Evolutionary conservation across 257 asterid species (phyloP).

Genomic region (Nicotiana otophora): DNA sequence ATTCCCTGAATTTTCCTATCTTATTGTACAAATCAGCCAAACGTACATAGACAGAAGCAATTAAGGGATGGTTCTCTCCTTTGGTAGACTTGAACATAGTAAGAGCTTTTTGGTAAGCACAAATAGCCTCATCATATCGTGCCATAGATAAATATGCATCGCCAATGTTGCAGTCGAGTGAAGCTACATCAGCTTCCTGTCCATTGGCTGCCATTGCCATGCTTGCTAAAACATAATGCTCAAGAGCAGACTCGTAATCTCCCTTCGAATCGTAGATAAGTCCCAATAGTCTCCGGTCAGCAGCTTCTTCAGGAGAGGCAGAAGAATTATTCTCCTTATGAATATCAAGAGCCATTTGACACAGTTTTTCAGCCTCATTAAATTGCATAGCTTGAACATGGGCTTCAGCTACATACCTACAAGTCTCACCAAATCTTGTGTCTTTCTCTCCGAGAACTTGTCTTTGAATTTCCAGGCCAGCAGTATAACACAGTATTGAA

Average conservation of each 20-base stretch:
- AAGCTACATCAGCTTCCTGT: conserved; percentile 63
- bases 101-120: conserved; percentile 75
- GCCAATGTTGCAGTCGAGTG: conserved; percentile 78
- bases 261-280: conserved; percentile 78
- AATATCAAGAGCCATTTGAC: conserved; percentile 62
- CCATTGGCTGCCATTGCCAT: conserved; percentile 72
- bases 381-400: conserved; percentile 86
- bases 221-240: conserved; percentile 86
- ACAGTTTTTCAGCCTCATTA: conserved; percentile 80
- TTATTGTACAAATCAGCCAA: conserved; percentile 77
- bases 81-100: conserved; percentile 46
- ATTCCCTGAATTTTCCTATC: conserved; percentile 68
- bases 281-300: conserved; percentile 86
- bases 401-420: conserved; percentile 92
- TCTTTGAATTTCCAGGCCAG: conserved; percentile 82
- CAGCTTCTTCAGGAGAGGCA: conserved; percentile 70
- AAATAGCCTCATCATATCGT: conserved; percentile 70
- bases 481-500: conserved; percentile 59
- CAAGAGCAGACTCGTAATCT: conserved; percentile 72
- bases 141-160: conserved; percentile 70
- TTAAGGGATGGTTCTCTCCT: conserved; percentile 70
- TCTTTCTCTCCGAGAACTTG: conserved; percentile 78
- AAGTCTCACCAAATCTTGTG: conserved; percentile 71
- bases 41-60: conserved; percentile 74
- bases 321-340: conserved; percentile 43